A percentile compares a stretch with the other conserved stretches of the same genome.
phyloP scores from a whole-genome alignment of 768 basidiomycete genomes.

The Pisolithus tinctorius region DNA sequence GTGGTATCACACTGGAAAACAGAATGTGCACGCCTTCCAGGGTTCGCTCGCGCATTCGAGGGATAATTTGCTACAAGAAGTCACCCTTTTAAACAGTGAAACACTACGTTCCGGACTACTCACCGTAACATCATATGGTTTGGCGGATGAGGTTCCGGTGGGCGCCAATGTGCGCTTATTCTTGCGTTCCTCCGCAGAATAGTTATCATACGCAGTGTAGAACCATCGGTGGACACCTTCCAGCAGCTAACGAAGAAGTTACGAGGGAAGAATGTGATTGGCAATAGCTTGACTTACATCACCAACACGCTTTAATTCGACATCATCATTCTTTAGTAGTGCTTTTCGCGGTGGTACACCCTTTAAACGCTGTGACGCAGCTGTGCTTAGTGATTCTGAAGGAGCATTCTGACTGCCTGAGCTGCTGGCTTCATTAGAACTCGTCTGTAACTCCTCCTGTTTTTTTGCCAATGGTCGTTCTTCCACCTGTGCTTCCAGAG shows the following conservation, averaged over 20 bases:
- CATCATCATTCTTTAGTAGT: conserved; percentile 80
- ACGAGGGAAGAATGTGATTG: background rate
- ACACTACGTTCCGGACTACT: conserved; percentile 15
- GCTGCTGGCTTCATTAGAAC: conserved; percentile 16
- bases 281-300: conserved; percentile 40
- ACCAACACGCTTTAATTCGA: conserved; percentile 72
- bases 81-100: background rate
- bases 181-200: conserved; percentile 20
- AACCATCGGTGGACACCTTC: conserved; percentile 73
- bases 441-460: conserved; percentile 69
- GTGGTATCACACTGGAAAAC: conserved; percentile 92
- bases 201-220: conserved; percentile 58
- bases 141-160: conserved; percentile 22
- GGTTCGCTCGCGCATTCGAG: conserved; percentile 65
- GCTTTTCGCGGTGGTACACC: conserved; percentile 59
- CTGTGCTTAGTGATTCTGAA: conserved; percentile 8
- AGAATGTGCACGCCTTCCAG: conserved; percentile 77
- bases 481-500: conserved; percentile 79
- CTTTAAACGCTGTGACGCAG: conserved; percentile 18
- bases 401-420: background rate
- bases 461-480: conserved; percentile 83
- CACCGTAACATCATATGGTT: conserved; percentile 74
- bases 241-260: conserved; percentile 51
- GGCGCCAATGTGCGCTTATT: conserved; percentile 21
- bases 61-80: conserved; percentile 68